Percentiles rank a stretch among this genome's conserved stretches.
Conservation (phyloP, 805 yeast genomes). For the Priceomyces haplophilus region DNA sequence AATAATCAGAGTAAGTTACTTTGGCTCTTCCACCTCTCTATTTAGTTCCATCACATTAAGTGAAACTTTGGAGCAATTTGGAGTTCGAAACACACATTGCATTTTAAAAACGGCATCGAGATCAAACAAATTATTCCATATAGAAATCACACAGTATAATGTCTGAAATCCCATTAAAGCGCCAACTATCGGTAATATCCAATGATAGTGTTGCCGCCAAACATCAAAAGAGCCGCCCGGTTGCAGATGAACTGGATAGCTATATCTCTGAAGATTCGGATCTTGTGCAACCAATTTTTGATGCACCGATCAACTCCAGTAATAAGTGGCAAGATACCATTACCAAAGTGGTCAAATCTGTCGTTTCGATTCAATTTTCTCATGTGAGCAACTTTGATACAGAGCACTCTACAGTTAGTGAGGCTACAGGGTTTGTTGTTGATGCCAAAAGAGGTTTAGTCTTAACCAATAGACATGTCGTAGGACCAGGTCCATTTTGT, state of each 20-base stretch:
- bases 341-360: constrained; percentile 75
- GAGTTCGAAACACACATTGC: neutral
- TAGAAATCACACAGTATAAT: constrained; percentile 2
- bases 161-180: constrained; percentile 10
- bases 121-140: neutral
- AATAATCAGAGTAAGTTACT: neutral
- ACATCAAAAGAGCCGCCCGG: neutral
- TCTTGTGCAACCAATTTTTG: constrained; percentile 12
- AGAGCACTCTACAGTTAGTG: constrained; percentile 73
- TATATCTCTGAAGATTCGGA: constrained; percentile 12
- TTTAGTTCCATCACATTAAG: too few species aligned
- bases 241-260: constrained; percentile 11
- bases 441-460: constrained; percentile 80
- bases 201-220: constrained; percentile 4
- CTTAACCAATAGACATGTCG: constrained; percentile 90
- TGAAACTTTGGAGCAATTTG: too few species aligned
- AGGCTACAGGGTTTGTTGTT: constrained; percentile 95
- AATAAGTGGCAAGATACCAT: constrained; percentile 75
- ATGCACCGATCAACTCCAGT: constrained; percentile 7
- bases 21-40: too few species aligned
- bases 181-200: constrained; percentile 8
- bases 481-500: constrained; percentile 90
- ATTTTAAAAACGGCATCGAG: neutral
- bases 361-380: constrained; percentile 85
- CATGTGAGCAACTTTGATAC: constrained; percentile 87